phyloP scores from a whole-genome alignment of 768 basidiomycete species.

The Hysterangium stoloniferum region DNA sequence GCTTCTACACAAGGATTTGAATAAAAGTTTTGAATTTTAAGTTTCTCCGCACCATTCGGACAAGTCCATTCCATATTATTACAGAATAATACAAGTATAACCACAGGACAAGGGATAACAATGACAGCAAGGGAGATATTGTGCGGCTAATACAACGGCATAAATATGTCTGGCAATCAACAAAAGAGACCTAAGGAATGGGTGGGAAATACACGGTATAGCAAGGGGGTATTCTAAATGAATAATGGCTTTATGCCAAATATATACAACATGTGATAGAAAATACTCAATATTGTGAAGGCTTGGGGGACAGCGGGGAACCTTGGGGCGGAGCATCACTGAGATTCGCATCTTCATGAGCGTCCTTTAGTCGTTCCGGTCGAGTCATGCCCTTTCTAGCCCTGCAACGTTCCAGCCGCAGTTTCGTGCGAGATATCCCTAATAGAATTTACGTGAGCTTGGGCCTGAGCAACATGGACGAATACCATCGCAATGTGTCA shows the following conservation, averaged over 20 bases:
- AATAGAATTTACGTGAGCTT: constrained; percentile 6
- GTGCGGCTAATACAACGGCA: background rate
- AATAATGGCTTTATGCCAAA: background rate
- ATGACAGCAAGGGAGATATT: background rate
- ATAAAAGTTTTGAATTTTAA: constrained; percentile 80
- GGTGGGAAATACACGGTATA: background rate
- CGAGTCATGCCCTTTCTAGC: constrained; percentile 4
- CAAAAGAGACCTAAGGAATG: background rate
- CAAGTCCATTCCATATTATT: background rate
- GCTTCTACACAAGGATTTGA: constrained; percentile 76
- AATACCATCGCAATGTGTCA: constrained; percentile 10
- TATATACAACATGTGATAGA: background rate
- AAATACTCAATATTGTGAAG: background rate
- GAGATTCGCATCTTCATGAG: constrained; percentile 71
- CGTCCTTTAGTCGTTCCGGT: constrained; percentile 61
- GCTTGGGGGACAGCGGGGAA: constrained; percentile 39
- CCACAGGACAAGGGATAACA: background rate
- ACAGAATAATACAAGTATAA: background rate
- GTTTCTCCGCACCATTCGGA: background rate
- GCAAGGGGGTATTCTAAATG: background rate
- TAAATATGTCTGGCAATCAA: background rate
- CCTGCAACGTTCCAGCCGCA: constrained; percentile 71
- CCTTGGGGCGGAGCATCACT: constrained; percentile 64
- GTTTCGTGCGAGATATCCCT: constrained; percentile 85
- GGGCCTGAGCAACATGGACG: background rate